phyloP scores from a whole-genome alignment of 1,139 yeast genomes.

The Hyphopichia pseudoburtonii region DNA sequence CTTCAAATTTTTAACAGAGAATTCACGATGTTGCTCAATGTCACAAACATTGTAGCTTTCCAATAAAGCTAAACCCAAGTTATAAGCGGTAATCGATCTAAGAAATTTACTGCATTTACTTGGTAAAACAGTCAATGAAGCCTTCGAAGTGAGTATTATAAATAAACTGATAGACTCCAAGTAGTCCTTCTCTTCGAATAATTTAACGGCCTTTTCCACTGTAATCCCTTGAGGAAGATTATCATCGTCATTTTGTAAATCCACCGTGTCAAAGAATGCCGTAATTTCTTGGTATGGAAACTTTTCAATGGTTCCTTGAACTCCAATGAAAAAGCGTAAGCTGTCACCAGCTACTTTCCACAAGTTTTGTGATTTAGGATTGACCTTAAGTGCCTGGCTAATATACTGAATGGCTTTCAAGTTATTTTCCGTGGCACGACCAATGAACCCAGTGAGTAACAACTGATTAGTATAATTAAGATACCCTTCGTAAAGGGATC shows the following conservation, averaged over 20 bases:
- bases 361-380: conserved; percentile 41
- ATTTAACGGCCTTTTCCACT: conserved; percentile 10
- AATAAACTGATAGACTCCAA: conserved; percentile 21
- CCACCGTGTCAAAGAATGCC: conserved; percentile 27
- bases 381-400: conserved; percentile 34
- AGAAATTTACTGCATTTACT: conserved; percentile 45
- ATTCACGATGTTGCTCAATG: conserved; percentile 30
- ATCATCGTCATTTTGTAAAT: conserved; percentile 7
- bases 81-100: conserved; percentile 62
- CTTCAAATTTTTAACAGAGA: conserved; percentile 58
- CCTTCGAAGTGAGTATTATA: conserved; percentile 28
- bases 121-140: conserved; percentile 30
- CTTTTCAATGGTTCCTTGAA: conserved; percentile 41
- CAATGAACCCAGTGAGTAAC: conserved; percentile 61
- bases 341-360: conserved; percentile 60
- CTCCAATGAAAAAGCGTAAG: conserved; percentile 41
- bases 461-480: conserved; percentile 55
- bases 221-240: conserved; percentile 5
- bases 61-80: conserved; percentile 67
- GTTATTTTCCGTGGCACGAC: conserved; percentile 48
- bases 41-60: conserved; percentile 42
- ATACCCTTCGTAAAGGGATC: conserved; percentile 58
- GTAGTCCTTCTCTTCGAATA: conserved; percentile 14
- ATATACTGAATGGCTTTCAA: conserved; percentile 53
- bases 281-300: conserved; percentile 46